Evolutionary conservation across 441 rosid species (phyloP), one percentile per base, ranked within the genome.

Genomic region (Arabidopsis hybrid): DNA sequence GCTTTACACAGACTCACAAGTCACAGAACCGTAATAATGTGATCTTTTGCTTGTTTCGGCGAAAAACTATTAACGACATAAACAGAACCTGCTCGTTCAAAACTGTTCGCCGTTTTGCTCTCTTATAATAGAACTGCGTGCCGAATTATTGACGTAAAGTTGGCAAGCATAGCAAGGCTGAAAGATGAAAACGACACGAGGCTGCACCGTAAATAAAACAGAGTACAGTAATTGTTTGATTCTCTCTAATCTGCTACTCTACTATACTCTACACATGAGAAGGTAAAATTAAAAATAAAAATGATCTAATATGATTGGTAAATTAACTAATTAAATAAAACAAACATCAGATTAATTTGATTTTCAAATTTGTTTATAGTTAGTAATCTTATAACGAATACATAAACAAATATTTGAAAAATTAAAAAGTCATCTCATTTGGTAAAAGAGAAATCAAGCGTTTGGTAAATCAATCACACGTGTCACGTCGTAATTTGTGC

Each of bases 1-100:
- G 32, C 40, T 46, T 7, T 43, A 26, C 11, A 21, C 18, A 11
- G n/a, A 35, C 29, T 47, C 50, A 11, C 53, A 8, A 26, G 14
- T 40, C 12, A 40, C 12, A 16, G 34, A 46, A 14, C 18, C 18
- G 26, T 21, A 53, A 12, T 46, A 53, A 39, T 7, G 45, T 45
- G 73, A 9, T 7, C n/a, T 29, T 10, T 14, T 64, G 8, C 50
- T 14, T n/a, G 3, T 32, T 65, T 0, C 2, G 47, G 16, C 8
- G 4, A 7, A 10, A 40, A 4, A 7, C 12, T 14, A 5, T 21
- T 50, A 74, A 67, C 73, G 67, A 67, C 47, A 38, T 66, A 56
- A 73, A 65, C 65, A 9, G 77, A 29, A 38, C 32, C 2, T 63
- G 46, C 38, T 32, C 55, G 12, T 3, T 3, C 50, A 45, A 72